Conservation (phyloP, 1,284 basidiomycete species). For the Coriolopsis trogii region DNA sequence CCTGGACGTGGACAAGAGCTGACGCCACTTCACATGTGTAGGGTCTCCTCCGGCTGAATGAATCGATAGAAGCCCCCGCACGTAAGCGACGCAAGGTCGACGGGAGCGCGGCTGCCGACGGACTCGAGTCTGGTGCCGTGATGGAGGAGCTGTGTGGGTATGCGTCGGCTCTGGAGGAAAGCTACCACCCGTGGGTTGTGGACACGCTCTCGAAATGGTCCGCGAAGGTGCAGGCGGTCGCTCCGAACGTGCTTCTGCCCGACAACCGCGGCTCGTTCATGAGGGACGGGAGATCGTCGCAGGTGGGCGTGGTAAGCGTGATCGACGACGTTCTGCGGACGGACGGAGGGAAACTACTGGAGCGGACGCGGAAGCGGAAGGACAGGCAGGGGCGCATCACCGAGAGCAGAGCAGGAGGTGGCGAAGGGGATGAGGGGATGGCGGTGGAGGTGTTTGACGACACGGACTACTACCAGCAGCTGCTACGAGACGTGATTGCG, state of each 20-base stretch:
- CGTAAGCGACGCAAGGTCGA: constrained; percentile 60
- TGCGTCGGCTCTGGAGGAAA: constrained; percentile 56
- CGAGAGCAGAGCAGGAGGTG: constrained; percentile 23
- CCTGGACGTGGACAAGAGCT: constrained; percentile 1
- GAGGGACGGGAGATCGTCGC: constrained; percentile 41
- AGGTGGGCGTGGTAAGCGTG: constrained; percentile 59
- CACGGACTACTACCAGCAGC: constrained; percentile 88
- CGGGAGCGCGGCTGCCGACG: constrained; percentile 27
- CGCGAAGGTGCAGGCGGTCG: constrained; percentile 88
- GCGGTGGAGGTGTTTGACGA: constrained; percentile 79
- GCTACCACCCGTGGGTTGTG: constrained; percentile 70
- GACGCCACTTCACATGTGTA: constrained; percentile 1
- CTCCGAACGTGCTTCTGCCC: constrained; percentile 73
- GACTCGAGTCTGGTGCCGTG: constrained; percentile 40
- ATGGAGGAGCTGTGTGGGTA: constrained; percentile 37
- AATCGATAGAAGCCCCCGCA: constrained; percentile 51
- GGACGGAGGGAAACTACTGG: constrained; percentile 57
- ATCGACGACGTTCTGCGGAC: constrained; percentile 67
- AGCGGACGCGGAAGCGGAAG: constrained; percentile 57
- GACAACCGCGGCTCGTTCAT: constrained; percentile 69
- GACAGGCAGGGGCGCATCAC: constrained; percentile 50
- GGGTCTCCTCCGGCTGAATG: constrained; percentile 39
- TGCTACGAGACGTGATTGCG: constrained; percentile 89
- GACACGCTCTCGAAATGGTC: constrained; percentile 91
- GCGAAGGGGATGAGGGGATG: constrained; percentile 34